phyloP scores from a whole-genome alignment of 2,329 filamentous ascomycete species.

The Exophiala aquamarina region DNA sequence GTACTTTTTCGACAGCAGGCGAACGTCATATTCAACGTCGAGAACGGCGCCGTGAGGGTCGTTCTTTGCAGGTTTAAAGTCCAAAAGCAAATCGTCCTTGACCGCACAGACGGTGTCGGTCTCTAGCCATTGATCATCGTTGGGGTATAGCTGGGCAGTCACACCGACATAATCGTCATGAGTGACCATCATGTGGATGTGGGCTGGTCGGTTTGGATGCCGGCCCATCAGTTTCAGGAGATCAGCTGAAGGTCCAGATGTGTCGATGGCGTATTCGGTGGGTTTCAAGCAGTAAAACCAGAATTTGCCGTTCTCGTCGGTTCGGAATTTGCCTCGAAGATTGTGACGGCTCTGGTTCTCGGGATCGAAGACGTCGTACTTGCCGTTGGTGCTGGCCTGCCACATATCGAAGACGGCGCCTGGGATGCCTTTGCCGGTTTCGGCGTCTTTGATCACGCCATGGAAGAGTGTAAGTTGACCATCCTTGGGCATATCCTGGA shows the following conservation, averaged over 20 bases:
- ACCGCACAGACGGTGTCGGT: slow-evolving; percentile 63
- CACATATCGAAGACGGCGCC: slow-evolving; percentile 74
- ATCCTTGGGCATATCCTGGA: slow-evolving; percentile 58
- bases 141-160: slow-evolving; percentile 60
- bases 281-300: slow-evolving; percentile 74
- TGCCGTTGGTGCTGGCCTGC: slow-evolving; percentile 73
- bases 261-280: slow-evolving; percentile 70
- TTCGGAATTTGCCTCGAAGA: slow-evolving; percentile 72
- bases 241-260: slow-evolving; percentile 58
- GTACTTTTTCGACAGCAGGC: slow-evolving; percentile 1
- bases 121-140: slow-evolving; percentile 57
- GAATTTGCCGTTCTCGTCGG: slow-evolving; percentile 68
- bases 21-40: slow-evolving; percentile 63
- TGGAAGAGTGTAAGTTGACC: slow-evolving; percentile 67
- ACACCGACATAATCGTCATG: slow-evolving; percentile 57
- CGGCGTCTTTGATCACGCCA: slow-evolving; percentile 64
- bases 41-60: slow-evolving; percentile 53
- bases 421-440: slow-evolving; percentile 65
- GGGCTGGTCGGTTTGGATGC: slow-evolving; percentile 61
- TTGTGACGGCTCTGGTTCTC: slow-evolving; percentile 71
- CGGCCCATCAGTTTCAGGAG: slow-evolving; percentile 56
- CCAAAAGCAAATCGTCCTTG: slow-evolving; percentile 60
- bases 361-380: slow-evolving; percentile 75
- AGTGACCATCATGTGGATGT: slow-evolving; percentile 60
- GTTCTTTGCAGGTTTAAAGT: slow-evolving; percentile 54